A percentile compares a stretch with the other conserved stretches of the same genome.
These are phyloP conservation scores for Symbiodinium pilosum DNA, from an alignment of 73 alveolate species.

Conservation along the genomic window DNA sequence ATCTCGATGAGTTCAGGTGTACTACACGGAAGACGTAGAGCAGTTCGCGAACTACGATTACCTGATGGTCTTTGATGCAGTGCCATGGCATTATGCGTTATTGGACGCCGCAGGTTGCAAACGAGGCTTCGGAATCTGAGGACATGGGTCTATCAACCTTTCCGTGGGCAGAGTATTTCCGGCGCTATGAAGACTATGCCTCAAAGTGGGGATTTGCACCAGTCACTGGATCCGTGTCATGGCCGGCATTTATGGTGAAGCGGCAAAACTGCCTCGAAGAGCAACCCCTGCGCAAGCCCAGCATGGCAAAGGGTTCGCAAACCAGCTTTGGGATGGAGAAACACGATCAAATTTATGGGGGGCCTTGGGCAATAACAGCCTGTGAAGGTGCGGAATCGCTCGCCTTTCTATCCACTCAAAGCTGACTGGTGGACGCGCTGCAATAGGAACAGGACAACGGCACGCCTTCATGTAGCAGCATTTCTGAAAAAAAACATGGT, in stretches of 20 bases:
- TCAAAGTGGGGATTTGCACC: slow-evolving; percentile 86
- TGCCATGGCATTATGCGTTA: background rate
- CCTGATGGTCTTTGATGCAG: slow-evolving; percentile 91
- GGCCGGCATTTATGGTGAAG: background rate
- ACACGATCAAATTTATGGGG: background rate
- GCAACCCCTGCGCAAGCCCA: background rate
- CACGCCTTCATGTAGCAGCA: background rate
- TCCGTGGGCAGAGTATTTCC: slow-evolving; percentile 88
- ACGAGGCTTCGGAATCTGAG: background rate
- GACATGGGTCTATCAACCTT: slow-evolving; percentile 87
- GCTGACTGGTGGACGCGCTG: slow-evolving; percentile 93
- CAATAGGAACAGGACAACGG: slow-evolving; percentile 50
- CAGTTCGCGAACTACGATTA: slow-evolving; percentile 66
- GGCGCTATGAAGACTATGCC: slow-evolving; percentile 73
- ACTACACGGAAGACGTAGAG: slow-evolving; percentile 70
- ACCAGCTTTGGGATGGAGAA: background rate
- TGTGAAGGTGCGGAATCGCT: slow-evolving; percentile 70
- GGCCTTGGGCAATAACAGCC: background rate
- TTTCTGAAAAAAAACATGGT: no score
- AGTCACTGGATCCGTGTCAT: slow-evolving; percentile 64
- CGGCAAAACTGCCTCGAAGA: background rate
- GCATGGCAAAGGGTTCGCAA: background rate
- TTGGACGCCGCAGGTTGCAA: background rate
- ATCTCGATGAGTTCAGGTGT: slow-evolving; percentile 25
- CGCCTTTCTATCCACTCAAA: slow-evolving; percentile 80